These are phyloP conservation scores for Diaporthe amygdali DNA, from an alignment of 2,329 filamentous ascomycete species.

Conservation along the genomic window DNA sequence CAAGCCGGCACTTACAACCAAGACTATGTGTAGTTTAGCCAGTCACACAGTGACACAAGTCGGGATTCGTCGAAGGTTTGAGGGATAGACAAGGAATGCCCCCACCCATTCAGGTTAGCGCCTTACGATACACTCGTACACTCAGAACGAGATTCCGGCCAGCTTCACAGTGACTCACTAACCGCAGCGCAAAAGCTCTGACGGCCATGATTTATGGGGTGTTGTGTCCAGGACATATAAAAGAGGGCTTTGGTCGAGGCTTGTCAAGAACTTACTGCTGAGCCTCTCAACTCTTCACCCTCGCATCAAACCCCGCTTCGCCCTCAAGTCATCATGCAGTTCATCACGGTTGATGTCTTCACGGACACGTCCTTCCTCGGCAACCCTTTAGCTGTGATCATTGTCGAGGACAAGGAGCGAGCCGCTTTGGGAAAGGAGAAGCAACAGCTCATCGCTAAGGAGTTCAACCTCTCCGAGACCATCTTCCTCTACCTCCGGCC, in stretches of 20 bases:
- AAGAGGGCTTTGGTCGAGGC: not conserved
- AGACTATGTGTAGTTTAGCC: not conserved
- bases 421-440: conserved; percentile 51
- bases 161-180: conserved; percentile 6
- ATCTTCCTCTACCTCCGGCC: conserved; percentile 61
- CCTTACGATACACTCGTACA: not conserved
- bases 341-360: conserved; percentile 64
- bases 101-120: conserved; percentile 15
- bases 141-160: not conserved
- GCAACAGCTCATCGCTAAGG: conserved; percentile 64
- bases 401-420: conserved; percentile 47
- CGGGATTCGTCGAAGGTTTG: not conserved
- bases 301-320: not conserved
- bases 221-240: not conserved
- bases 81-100: conserved; percentile 10
- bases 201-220: not conserved
- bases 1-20: not conserved
- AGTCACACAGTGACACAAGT: conserved; percentile 17
- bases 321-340: conserved; percentile 40
- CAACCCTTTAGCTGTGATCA: conserved; percentile 66
- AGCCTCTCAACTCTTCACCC: not conserved
- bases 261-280: not conserved
- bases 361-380: conserved; percentile 56
- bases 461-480: conserved; percentile 70
- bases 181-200: not conserved